These are phyloP conservation scores for Aphanoascus verrucosus DNA, from an alignment of 2,329 filamentous ascomycete species.

Conservation along the genomic window DNA sequence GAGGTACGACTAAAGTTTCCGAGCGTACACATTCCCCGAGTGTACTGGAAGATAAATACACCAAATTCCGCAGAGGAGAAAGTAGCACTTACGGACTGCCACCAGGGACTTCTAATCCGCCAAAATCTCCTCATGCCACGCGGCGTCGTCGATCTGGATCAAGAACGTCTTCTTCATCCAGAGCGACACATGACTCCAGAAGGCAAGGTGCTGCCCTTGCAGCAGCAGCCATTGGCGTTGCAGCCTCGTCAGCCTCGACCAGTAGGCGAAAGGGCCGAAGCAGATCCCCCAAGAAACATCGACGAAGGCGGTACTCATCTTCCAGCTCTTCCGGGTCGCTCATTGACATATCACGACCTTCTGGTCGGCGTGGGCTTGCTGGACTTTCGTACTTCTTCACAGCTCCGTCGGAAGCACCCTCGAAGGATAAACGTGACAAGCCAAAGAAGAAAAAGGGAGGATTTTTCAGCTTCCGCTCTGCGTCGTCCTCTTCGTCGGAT, in stretches of 20 bases:
- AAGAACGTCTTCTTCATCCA: constrained; percentile 6
- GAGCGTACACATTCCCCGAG: constrained; percentile 24
- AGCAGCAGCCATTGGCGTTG: constrained; percentile 29
- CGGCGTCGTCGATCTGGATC: constrained; percentile 4
- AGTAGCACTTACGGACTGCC: constrained; percentile 1
- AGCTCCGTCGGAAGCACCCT: constrained; percentile 46
- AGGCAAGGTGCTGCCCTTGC: constrained; percentile 26
- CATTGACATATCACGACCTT: constrained; percentile 54
- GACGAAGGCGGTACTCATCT: constrained; percentile 27
- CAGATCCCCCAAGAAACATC: constrained; percentile 26
- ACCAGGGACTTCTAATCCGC: background rate
- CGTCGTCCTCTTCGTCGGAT: constrained; percentile 50
- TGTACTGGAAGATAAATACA: constrained; percentile 17
- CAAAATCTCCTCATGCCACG: background rate
- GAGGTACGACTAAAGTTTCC: constrained; percentile 29
- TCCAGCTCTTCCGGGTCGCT: constrained; percentile 51
- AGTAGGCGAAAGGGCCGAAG: constrained; percentile 25
- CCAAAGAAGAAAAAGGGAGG: constrained; percentile 37
- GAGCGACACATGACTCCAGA: background rate
- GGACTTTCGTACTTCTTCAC: constrained; percentile 55
- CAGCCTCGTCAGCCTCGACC: constrained; percentile 20
- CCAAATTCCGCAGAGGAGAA: constrained; percentile 11
- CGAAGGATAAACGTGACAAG: constrained; percentile 28
- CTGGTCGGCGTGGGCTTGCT: constrained; percentile 40
- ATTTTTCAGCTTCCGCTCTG: constrained; percentile 45